phyloP scores from a whole-genome alignment of 225 moss, liverwort and hornwort species.

The Pleurozium schreberi region DNA sequence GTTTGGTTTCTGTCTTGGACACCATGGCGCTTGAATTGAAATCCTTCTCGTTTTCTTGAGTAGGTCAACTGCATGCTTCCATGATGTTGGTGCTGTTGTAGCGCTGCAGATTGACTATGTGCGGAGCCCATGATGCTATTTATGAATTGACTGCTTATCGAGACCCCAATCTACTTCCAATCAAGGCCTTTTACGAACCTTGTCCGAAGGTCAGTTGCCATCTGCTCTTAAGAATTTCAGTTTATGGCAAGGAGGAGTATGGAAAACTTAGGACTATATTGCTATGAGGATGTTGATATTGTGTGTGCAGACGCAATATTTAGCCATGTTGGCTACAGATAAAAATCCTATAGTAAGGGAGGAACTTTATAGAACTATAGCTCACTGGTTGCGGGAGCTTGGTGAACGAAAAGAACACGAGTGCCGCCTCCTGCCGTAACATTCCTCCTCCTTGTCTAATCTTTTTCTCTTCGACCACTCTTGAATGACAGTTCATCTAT shows the following conservation, averaged over 20 bases:
- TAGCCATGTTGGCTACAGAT: conserved; percentile 73
- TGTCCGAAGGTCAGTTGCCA: conserved; percentile 51
- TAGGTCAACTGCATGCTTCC: background rate
- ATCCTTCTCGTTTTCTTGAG: background rate
- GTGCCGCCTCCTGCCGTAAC: conserved; percentile 85
- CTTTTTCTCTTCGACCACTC: background rate
- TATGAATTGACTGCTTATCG: conserved; percentile 85
- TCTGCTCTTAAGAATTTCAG: background rate
- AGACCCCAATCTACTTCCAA: conserved; percentile 84
- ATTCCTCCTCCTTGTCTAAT: background rate
- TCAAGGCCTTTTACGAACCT: conserved; percentile 72
- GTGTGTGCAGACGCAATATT: conserved; percentile 76
- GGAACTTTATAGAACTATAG: conserved; percentile 56
- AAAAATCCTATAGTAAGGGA: conserved; percentile 59
- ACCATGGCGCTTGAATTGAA: background rate
- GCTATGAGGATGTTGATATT: background rate
- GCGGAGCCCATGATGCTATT: conserved; percentile 87
- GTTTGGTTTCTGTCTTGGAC: background rate
- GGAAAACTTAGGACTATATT: background rate
- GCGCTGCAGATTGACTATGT: conserved; percentile 66
- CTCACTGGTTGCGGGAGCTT: conserved; percentile 72
- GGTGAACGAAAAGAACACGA: conserved; percentile 89
- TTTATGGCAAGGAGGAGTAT: background rate
- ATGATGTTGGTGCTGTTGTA: background rate
- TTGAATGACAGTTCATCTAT: background rate